phyloP scores from a whole-genome alignment of 768 basidiomycete genomes.

The Leccinum imitatum region DNA sequence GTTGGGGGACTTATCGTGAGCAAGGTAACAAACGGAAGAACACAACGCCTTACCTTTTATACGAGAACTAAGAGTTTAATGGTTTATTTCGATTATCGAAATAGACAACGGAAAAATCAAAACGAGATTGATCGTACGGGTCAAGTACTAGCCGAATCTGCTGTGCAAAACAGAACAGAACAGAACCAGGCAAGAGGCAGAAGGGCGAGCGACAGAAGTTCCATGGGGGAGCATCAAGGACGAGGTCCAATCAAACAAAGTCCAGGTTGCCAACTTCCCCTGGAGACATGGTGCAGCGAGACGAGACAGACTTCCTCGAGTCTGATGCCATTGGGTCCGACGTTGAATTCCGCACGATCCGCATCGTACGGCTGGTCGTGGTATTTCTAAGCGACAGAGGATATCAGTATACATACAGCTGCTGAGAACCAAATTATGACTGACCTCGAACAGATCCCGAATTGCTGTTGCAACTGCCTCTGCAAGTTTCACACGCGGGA shows the following conservation, averaged over 20 bases:
- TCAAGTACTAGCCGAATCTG: background rate
- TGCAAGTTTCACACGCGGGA: slow-evolving; percentile 70
- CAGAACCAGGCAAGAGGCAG: background rate
- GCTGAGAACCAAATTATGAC: background rate
- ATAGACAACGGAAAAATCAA: background rate
- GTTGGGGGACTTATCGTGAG: background rate
- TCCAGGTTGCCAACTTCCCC: slow-evolving; percentile 78
- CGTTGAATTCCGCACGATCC: slow-evolving; percentile 19
- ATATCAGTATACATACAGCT: slow-evolving; percentile 12
- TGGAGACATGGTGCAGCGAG: slow-evolving; percentile 74
- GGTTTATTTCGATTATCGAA: background rate
- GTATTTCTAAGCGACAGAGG: slow-evolving; percentile 11
- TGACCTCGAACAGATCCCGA: slow-evolving; percentile 61
- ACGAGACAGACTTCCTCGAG: slow-evolving; percentile 49
- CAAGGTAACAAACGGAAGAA: background rate
- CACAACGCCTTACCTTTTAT: background rate
- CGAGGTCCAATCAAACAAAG: slow-evolving; percentile 46
- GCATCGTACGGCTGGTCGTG: slow-evolving; percentile 10
- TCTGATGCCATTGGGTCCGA: slow-evolving; percentile 26
- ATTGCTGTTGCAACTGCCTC: slow-evolving; percentile 74
- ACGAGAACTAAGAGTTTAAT: background rate
- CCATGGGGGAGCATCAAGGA: slow-evolving; percentile 8
- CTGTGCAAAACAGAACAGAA: background rate
- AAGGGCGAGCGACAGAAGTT: background rate
- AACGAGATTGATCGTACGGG: background rate